Base-by-base conservation (phyloP, 2,329 filamentous ascomycete genomes). In the Ophiobolus disseminans region DNA sequence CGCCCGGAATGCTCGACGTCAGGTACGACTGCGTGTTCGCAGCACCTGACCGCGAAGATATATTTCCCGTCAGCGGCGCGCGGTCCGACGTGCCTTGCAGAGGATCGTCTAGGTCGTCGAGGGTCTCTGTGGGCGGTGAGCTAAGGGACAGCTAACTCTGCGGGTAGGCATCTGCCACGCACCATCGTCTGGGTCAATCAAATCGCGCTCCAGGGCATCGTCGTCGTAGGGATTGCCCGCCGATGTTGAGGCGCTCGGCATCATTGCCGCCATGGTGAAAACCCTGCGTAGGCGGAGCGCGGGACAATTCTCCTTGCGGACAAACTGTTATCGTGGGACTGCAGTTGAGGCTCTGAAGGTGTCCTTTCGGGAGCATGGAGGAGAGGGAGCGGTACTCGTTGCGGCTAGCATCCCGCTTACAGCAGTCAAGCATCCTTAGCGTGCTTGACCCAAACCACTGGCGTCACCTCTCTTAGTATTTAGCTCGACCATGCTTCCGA, bases 61-160 rank as follows among this genome's bases (percentile, higher is more conserved):
- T 96, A 77, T 90, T 93, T 73, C 92, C 91, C 37, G 89, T 88
- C 57, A 96, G 80, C 45, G 91, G 90, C 40, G 90, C 85, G 62
- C 88, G 87, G 68, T 91, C 88, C 57, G 88, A 86, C 49, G 81
- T 81, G 76, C 78, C 58, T 57, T 82, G 80, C 57, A 94, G 81
- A 31, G 92, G 91, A 75, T 97, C 91, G 68, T 97, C 92, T 66
- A 96, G 91, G 73, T 97, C 91, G 74, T 94, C 89, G 66, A 97
- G 86, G 63, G 91, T 90, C 67, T 89, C 90, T 90, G 50, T 58
- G 50, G 36, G 52, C 37, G 40, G 53, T 57, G 53, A 55, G 47
- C 41, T 32, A 45, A 48, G 19, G 39, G 14, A 14, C 46, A 44
- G 41, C 40, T 38, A 35, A n/a, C 31, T 43, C 32, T 25, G 36